These are phyloP conservation scores for Magnusiomyces fungicola DNA, from an alignment of 1,139 yeast species.

Conservation along the genomic window DNA sequence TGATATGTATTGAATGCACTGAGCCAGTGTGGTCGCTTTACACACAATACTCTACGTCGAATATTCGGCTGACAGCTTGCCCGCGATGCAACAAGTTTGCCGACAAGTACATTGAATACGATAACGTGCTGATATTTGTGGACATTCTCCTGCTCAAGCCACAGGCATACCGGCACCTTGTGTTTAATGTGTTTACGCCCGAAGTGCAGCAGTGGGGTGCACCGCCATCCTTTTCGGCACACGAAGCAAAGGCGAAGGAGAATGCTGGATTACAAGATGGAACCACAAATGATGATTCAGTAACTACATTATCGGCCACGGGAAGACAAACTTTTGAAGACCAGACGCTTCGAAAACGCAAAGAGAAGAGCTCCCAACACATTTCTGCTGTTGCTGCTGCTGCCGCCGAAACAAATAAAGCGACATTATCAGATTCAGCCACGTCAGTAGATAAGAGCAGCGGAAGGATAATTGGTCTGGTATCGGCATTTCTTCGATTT, in stretches of 20 bases:
- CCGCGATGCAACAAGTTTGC: conserved; percentile 63
- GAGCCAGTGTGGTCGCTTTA: conserved; percentile 57
- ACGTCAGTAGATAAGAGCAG: too few relatives aligned
- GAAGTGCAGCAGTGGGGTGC: conserved; percentile 4
- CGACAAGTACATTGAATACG: conserved; percentile 89
- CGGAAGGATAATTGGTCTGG: conserved; percentile 3
- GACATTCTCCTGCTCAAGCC: conserved; percentile 79
- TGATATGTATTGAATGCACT: conserved; percentile 90
- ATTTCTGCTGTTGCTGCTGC: too few relatives aligned
- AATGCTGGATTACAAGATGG: too few relatives aligned
- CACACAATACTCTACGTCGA: conserved; percentile 48
- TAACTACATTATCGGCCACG: neutral
- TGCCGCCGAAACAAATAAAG: too few relatives aligned
- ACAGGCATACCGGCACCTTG: conserved; percentile 84
- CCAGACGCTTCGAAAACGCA: too few relatives aligned
- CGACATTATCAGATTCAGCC: too few relatives aligned
- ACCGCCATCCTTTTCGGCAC: neutral
- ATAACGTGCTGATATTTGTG: conserved; percentile 71
- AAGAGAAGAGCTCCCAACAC: too few relatives aligned
- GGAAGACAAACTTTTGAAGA: neutral
- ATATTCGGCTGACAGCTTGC: conserved; percentile 71
- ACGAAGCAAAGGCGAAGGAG: too few relatives aligned
- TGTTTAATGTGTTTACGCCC: conserved; percentile 57
- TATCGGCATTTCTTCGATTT: neutral
- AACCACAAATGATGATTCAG: too few relatives aligned